Conservation (phyloP, 441 rosid genomes). For the Corymbia calophylla region DNA sequence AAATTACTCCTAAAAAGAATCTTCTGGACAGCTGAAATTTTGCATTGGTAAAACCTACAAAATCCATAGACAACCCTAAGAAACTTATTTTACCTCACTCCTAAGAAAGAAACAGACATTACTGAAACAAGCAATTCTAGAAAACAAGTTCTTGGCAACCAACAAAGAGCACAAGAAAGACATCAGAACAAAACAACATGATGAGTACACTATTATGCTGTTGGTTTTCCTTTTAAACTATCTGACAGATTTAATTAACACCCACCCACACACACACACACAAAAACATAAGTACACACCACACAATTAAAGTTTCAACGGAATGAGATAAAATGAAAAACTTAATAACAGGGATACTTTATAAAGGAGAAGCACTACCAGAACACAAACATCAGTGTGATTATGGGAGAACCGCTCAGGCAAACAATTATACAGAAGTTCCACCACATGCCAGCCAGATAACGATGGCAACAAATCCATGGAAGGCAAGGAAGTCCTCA, state of each 20-base stretch:
- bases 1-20: neutral
- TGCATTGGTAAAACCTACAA: neutral
- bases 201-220: neutral
- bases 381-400: slow-evolving; percentile 64
- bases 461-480: slow-evolving; percentile 39
- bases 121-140: neutral
- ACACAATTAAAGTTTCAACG: neutral
- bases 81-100: neutral
- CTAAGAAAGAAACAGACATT: neutral
- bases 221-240: neutral
- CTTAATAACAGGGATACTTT: neutral
- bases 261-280: neutral
- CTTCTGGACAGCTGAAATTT: neutral
- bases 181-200: neutral
- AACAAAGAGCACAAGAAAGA: neutral
- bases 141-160: neutral
- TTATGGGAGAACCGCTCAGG: slow-evolving; percentile 73
- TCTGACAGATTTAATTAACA: neutral
- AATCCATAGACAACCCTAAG: neutral
- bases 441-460: slow-evolving; percentile 66
- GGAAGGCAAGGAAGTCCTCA: slow-evolving; percentile 31
- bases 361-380: slow-evolving; percentile 37
- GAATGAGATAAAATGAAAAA: neutral
- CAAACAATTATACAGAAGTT: slow-evolving; percentile 73
- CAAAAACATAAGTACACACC: neutral